These are phyloP conservation scores for Nicotiana undulata DNA, from an alignment of 257 asterid genomes.

Conservation along the genomic window DNA sequence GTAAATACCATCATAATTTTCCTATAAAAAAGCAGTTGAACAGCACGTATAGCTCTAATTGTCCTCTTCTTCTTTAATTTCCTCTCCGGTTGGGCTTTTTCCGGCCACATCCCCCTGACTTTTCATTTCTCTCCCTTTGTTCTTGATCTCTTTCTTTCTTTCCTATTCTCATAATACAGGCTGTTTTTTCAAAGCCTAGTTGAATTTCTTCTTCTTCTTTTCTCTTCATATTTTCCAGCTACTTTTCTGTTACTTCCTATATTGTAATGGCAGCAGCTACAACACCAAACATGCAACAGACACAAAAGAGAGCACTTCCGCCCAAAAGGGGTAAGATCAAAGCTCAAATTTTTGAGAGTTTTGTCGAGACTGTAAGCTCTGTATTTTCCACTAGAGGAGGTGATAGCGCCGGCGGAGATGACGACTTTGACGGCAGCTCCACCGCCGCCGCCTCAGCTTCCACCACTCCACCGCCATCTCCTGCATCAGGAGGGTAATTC, in stretches of 20 bases:
- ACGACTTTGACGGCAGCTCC: neutral
- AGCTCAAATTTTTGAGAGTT: slow-evolving; percentile 48
- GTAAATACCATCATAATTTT: neutral
- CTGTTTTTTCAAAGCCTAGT: neutral
- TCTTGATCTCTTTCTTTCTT: neutral
- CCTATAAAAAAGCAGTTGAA: neutral
- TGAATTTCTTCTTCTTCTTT: neutral
- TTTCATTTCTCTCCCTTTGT: neutral
- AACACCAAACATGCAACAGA: slow-evolving; percentile 6
- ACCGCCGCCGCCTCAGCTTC: slow-evolving; percentile 9
- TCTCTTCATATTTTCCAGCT: neutral
- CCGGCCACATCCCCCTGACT: neutral
- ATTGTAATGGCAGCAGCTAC: slow-evolving; percentile 13
- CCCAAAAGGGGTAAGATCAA: slow-evolving; percentile 50
- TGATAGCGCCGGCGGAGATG: neutral
- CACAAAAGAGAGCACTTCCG: slow-evolving; percentile 1
- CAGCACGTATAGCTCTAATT: too few species aligned
- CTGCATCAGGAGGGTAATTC: neutral
- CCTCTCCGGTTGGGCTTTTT: neutral
- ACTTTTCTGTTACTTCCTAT: neutral
- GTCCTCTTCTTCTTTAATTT: neutral
- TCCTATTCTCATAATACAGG: neutral
- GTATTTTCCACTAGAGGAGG: slow-evolving; percentile 15
- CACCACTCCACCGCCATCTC: slow-evolving; percentile 24
- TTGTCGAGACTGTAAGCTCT: slow-evolving; percentile 27